Percentiles rank a stretch among this genome's conserved stretches.
Conservation (phyloP, 2,329 filamentous ascomycete genomes). For the Bipolaris cookei region DNA sequence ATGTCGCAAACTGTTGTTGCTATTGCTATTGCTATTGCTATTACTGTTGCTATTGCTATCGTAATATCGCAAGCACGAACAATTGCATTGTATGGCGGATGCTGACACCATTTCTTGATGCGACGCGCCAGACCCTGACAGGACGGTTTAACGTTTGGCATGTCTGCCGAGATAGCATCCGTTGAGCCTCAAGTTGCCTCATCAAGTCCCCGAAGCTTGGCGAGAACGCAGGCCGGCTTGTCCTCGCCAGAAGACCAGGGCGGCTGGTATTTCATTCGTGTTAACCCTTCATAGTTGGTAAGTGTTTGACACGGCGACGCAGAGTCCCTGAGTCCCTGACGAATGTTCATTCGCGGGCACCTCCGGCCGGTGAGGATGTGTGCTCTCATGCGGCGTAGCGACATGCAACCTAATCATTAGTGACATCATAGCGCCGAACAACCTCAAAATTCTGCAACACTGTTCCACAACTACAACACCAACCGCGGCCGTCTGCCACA, state of each 20-base stretch:
- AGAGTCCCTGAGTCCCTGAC: constrained; percentile 13
- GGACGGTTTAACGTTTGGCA: constrained; percentile 7
- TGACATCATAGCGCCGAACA: constrained; percentile 36
- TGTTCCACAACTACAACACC: constrained; percentile 30
- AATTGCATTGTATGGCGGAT: neutral
- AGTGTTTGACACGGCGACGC: neutral
- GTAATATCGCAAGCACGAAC: neutral
- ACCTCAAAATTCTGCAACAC: constrained; percentile 28
- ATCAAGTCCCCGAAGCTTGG: constrained; percentile 22
- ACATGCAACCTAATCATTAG: constrained; percentile 26
- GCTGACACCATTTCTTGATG: neutral
- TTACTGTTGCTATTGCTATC: neutral
- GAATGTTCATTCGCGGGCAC: constrained; percentile 17
- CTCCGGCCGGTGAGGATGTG: constrained; percentile 4
- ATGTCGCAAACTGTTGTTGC: neutral
- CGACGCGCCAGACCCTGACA: neutral
- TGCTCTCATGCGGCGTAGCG: constrained; percentile 18
- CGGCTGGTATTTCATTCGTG: constrained; percentile 17
- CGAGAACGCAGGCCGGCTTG: constrained; percentile 25
- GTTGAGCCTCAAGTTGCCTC: constrained; percentile 28
- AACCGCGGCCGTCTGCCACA: constrained; percentile 39
- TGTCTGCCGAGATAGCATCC: constrained; percentile 13
- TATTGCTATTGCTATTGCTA: no score
- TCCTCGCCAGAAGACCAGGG: constrained; percentile 22
- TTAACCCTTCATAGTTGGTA: constrained; percentile 1